Conservation (phyloP, 306 rosid species). For the Castanospermum australe region DNA sequence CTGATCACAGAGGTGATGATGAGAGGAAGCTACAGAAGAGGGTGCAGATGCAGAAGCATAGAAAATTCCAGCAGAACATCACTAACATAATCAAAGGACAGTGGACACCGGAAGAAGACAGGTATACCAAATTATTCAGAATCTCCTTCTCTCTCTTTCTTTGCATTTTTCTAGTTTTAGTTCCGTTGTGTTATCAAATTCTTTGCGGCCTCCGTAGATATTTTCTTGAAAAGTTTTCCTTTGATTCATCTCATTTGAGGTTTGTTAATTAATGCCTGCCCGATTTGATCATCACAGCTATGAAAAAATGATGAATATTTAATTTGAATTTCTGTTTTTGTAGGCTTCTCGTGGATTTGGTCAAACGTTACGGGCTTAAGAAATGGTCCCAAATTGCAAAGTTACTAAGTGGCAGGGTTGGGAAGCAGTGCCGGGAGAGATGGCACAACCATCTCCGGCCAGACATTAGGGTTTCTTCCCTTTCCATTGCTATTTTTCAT, state of each 20-base stretch:
- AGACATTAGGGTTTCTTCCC: conserved; percentile 52
- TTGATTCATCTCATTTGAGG: not conserved
- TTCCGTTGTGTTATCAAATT: not conserved
- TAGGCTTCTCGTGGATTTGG: conserved; percentile 50
- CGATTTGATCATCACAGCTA: not conserved
- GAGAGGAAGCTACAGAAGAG: not conserved
- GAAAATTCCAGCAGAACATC: not conserved
- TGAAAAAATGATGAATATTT: not conserved
- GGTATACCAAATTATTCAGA: conserved; percentile 16
- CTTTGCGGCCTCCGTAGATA: not conserved
- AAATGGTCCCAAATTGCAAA: conserved; percentile 70
- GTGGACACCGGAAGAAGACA: conserved; percentile 61
- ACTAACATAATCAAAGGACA: conserved; percentile 47
- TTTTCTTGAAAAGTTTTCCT: not conserved
- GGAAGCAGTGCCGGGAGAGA: conserved; percentile 82
- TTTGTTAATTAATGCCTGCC: not conserved
- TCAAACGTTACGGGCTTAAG: conserved; percentile 37
- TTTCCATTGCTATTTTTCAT: not conserved
- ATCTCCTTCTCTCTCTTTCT: not conserved
- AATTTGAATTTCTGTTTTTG: conserved; percentile 6
- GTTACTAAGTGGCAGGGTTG: conserved; percentile 49
- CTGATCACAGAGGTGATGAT: not conserved
- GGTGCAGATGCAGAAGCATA: not conserved
- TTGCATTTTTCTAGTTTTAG: not conserved
- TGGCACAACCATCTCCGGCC: conserved; percentile 84